phyloP scores from a whole-genome alignment of 108 stramenopile genomes.

The Nitzschia putrida region DNA sequence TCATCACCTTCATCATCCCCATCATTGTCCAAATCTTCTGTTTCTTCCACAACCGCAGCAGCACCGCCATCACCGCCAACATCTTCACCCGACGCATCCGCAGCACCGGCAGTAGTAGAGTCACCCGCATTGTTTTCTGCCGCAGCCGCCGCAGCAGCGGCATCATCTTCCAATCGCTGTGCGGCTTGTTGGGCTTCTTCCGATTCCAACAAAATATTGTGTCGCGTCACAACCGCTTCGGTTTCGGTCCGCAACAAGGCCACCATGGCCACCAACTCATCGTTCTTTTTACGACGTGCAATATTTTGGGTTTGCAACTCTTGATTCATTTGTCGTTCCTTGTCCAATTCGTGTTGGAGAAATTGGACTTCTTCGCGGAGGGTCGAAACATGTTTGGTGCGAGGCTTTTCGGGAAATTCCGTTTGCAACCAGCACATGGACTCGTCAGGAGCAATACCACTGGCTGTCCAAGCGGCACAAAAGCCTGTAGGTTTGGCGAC shows the following conservation, averaged over 20 bases:
- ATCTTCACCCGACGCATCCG: not conserved
- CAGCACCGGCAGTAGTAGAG: not conserved
- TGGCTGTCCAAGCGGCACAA: slow-evolving; percentile 63
- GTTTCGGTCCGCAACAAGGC: slow-evolving; percentile 82
- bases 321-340: slow-evolving; percentile 55
- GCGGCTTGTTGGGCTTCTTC: slow-evolving; percentile 64
- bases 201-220: slow-evolving; percentile 77
- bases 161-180: slow-evolving; percentile 22
- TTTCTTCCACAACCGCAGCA: not conserved
- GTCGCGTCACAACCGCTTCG: slow-evolving; percentile 80
- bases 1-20: slow-evolving; percentile 45
- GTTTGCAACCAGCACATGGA: slow-evolving; percentile 65
- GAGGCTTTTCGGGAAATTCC: slow-evolving; percentile 42
- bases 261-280: slow-evolving; percentile 83
- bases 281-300: slow-evolving; percentile 46
- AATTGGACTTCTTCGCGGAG: slow-evolving; percentile 51
- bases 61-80: not conserved
- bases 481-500: slow-evolving; percentile 63
- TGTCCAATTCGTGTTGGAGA: slow-evolving; percentile 57
- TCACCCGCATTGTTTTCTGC: not conserved
- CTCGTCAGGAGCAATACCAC: slow-evolving; percentile 34
- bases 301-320: slow-evolving; percentile 64
- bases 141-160: not conserved
- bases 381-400: slow-evolving; percentile 21
- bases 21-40: slow-evolving; percentile 35